phyloP scores from a whole-genome alignment of 345 rosid species.

The Rhodamnia argentea region DNA sequence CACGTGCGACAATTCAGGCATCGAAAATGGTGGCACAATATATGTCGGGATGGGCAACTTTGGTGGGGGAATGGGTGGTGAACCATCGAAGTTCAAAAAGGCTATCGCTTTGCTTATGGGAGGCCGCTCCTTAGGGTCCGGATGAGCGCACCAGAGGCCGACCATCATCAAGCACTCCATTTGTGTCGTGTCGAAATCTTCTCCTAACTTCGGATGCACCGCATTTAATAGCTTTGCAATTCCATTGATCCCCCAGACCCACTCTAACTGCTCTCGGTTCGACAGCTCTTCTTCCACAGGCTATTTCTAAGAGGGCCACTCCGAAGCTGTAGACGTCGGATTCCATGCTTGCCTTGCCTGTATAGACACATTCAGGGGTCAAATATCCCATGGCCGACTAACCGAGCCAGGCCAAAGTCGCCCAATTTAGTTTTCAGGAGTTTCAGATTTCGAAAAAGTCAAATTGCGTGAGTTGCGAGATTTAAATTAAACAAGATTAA shows the following conservation, averaged over 20 bases:
- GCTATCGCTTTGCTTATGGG: constrained; percentile 1
- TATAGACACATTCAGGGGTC: constrained; percentile 4
- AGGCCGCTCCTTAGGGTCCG: neutral
- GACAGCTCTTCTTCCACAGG: constrained; percentile 4
- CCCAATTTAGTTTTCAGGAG: constrained; percentile 5
- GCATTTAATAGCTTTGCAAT: neutral
- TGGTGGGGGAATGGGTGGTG: neutral
- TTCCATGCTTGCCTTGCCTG: constrained; percentile 7
- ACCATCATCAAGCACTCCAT: neutral
- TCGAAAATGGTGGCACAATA: neutral
- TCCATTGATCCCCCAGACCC: constrained; percentile 14
- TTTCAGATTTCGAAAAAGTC: no score
- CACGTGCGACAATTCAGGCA: neutral
- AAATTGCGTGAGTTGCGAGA: no score
- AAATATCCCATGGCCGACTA: constrained; percentile 24
- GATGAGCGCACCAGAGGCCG: neutral
- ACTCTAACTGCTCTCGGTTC: neutral
- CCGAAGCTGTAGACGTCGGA: constrained; percentile 20
- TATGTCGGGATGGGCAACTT: constrained; percentile 5
- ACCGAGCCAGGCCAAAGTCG: constrained; percentile 26
- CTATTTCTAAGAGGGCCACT: constrained; percentile 12
- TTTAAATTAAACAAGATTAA: no score
- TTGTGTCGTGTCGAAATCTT: neutral
- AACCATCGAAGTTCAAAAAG: neutral
- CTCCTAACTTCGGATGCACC: neutral